Conservation (phyloP, 805 yeast species). For the Wickerhamiella australiensis region DNA sequence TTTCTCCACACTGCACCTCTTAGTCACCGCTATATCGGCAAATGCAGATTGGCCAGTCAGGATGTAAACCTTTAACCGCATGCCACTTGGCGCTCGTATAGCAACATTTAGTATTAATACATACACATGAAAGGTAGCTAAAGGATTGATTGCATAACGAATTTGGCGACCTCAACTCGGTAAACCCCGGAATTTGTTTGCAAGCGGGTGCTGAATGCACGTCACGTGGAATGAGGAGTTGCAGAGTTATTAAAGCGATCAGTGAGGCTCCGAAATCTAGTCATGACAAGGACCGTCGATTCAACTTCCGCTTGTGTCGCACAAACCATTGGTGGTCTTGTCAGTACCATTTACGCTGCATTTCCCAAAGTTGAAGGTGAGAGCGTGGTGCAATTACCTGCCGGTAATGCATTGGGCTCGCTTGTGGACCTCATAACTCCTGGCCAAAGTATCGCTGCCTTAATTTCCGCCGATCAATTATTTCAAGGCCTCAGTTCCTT, state of each 20-base stretch:
- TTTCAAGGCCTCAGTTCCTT: conserved; percentile 21
- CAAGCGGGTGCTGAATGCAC: neutral
- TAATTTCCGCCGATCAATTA: conserved; percentile 16
- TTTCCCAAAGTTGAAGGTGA: neutral
- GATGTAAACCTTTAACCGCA: neutral
- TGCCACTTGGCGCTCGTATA: too few relatives aligned
- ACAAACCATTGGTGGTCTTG: conserved; percentile 8
- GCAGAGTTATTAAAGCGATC: neutral
- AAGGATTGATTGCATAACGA: too few relatives aligned
- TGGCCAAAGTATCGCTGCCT: conserved; percentile 15
- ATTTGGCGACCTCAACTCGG: neutral
- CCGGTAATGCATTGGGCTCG: conserved; percentile 12
- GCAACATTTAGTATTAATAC: too few relatives aligned
- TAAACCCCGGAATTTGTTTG: neutral
- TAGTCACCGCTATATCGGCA: neutral
- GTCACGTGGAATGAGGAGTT: conserved; percentile 5
- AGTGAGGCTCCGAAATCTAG: neutral
- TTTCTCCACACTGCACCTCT: neutral
- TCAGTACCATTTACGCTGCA: neutral
- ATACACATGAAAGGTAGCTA: too few relatives aligned
- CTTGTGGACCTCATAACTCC: neutral
- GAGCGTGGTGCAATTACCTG: neutral
- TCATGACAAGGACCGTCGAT: conserved; percentile 2
- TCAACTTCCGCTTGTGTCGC: conserved; percentile 3
- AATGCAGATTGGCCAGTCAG: neutral